Percentiles rank a stretch among this genome's conserved stretches.
These are phyloP conservation scores for Crithidia sp. DNA, from an alignment of 208 protist genomes.

Conservation along the genomic window DNA sequence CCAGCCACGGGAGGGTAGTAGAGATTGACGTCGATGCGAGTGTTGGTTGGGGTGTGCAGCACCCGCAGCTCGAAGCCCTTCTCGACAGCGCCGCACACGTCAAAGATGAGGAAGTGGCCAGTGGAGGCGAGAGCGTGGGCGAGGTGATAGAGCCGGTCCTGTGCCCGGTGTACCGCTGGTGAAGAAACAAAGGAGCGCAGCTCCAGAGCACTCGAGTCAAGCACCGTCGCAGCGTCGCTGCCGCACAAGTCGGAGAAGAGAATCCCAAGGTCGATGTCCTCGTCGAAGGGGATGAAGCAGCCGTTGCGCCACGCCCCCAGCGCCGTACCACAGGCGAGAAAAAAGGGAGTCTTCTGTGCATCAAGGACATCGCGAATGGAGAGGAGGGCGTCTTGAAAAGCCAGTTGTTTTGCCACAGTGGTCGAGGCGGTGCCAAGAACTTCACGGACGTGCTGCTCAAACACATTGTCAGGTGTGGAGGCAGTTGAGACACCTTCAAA, in stretches of 20 bases:
- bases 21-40: conserved; percentile 84
- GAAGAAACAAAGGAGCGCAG: background rate
- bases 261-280: conserved; percentile 89
- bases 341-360: conserved; percentile 51
- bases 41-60: conserved; percentile 59
- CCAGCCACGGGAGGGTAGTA: conserved; percentile 69
- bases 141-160: conserved; percentile 35
- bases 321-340: conserved; percentile 86
- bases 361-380: conserved; percentile 45
- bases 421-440: background rate
- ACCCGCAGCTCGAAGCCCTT: conserved; percentile 84
- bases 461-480: conserved; percentile 10
- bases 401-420: conserved; percentile 46
- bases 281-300: conserved; percentile 87
- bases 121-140: conserved; percentile 33
- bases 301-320: conserved; percentile 79
- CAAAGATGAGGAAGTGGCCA: conserved; percentile 62
- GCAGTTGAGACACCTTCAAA: background rate
- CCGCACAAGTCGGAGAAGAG: conserved; percentile 51
- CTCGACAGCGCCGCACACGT: conserved; percentile 73
- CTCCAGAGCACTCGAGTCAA: background rate
- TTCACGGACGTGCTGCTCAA: conserved; percentile 19
- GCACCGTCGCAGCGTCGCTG: background rate
- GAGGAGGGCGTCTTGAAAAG: conserved; percentile 72
- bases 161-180: conserved; percentile 4